Evolutionary conservation across 768 basidiomycete genomes (phyloP).

Genomic region (Boletus subparvulus): DNA sequence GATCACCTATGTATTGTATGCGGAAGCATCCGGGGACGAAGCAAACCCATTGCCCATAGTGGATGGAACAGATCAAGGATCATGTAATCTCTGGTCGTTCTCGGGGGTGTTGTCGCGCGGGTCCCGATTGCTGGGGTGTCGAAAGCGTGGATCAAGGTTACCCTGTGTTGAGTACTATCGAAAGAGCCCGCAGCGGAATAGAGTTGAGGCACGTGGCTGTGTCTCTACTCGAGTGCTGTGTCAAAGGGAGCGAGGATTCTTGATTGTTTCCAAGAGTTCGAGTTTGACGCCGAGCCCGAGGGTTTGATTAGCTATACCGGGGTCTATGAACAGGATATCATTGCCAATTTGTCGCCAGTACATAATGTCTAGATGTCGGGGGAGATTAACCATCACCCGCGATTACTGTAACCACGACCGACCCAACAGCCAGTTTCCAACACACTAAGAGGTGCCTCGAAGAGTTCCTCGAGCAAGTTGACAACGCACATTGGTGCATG

Average conservation of each 20-base stretch:
- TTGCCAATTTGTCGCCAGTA: neutral
- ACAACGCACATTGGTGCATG: neutral
- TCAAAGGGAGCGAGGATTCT: neutral
- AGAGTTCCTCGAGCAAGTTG: neutral
- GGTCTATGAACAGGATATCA: neutral
- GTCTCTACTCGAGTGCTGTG: neutral
- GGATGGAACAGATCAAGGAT: neutral
- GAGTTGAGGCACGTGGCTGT: neutral
- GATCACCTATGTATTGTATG: too few species aligned
- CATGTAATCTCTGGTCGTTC: neutral
- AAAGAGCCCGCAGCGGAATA: neutral
- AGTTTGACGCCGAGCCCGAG: neutral
- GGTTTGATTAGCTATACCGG: neutral
- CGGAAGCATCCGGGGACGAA: too few species aligned
- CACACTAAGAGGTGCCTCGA: too few species aligned
- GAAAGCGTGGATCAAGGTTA: neutral
- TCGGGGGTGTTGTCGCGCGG: neutral
- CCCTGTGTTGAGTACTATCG: neutral
- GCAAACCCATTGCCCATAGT: neutral
- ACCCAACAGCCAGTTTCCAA: neutral
- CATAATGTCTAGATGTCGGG: neutral
- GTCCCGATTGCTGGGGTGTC: neutral
- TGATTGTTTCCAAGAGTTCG: neutral
- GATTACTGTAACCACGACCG: neutral
- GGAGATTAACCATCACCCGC: neutral